Evolutionary conservation across 805 yeast species (phyloP).

Genomic region (Hermanozyma aechmeae): DNA sequence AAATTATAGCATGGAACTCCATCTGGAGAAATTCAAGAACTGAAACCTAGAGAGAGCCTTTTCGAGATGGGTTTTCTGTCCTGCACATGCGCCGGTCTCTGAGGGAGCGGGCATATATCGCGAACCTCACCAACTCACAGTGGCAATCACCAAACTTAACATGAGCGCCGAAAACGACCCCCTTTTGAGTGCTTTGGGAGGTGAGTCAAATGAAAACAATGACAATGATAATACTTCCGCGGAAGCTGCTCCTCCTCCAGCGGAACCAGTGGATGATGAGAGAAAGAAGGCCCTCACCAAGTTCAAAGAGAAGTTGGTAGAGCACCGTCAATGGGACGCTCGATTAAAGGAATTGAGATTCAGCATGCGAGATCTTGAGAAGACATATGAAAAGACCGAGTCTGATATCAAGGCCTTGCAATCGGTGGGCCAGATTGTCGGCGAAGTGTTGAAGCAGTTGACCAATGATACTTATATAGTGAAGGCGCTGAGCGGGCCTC

Average conservation of each 20-base stretch:
- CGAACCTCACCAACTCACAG: too few relatives aligned
- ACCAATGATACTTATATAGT: conserved; percentile 93
- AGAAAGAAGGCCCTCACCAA: conserved; percentile 69
- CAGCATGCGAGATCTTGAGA: conserved; percentile 75
- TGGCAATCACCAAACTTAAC: conserved; percentile 17
- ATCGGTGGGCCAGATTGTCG: conserved; percentile 94
- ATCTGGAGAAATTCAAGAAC: too few relatives aligned
- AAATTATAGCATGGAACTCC: conserved; percentile 88
- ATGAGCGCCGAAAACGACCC: conserved; percentile 63
- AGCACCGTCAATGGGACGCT: conserved; percentile 93
- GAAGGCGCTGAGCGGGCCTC: conserved; percentile 93
- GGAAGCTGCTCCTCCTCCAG: conserved; percentile 12
- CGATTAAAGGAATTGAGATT: conserved; percentile 76
- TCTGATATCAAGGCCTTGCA: conserved; percentile 95
- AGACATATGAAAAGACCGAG: conserved; percentile 85
- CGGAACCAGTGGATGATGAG: conserved; percentile 47
- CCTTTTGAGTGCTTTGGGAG: conserved; percentile 55
- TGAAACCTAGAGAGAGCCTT: too few relatives aligned
- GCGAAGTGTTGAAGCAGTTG: conserved; percentile 91
- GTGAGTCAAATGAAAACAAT: conserved; percentile 17
- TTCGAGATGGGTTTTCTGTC: too few relatives aligned
- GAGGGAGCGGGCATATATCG: too few relatives aligned
- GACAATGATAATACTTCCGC: conserved; percentile 4
- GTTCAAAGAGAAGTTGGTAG: conserved; percentile 77
- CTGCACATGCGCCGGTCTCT: too few relatives aligned